These are phyloP conservation scores for Phylloporus arenicola DNA, from an alignment of 768 basidiomycete species.

Conservation along the genomic window DNA sequence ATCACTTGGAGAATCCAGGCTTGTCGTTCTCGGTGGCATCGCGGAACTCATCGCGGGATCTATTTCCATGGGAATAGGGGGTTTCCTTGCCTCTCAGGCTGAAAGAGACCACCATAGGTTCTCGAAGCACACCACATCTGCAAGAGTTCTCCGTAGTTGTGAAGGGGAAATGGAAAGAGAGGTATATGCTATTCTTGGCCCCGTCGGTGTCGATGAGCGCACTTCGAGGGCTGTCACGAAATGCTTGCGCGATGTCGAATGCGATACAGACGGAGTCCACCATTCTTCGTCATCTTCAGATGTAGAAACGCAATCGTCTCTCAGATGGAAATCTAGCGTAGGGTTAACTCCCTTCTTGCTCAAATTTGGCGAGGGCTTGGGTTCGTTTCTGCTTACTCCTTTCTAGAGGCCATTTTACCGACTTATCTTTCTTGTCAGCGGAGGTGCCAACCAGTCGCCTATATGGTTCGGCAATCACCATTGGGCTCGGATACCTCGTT, in stretches of 20 bases:
- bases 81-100: constrained; percentile 94
- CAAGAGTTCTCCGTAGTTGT: constrained; percentile 84
- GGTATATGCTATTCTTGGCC: constrained; percentile 80
- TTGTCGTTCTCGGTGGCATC: constrained; percentile 92
- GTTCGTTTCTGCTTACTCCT: constrained; percentile 37
- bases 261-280: constrained; percentile 27
- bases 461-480: constrained; percentile 90
- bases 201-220: constrained; percentile 83
- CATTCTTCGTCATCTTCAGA: constrained; percentile 30
- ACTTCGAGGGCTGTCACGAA: constrained; percentile 76
- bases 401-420: background rate
- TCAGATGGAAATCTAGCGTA: constrained; percentile 70
- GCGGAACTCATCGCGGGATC: constrained; percentile 97
- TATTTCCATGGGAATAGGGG: constrained; percentile 97
- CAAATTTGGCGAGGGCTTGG: constrained; percentile 92
- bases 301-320: constrained; percentile 46
- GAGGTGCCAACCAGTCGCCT: constrained; percentile 81
- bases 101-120: constrained; percentile 94
- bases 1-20: constrained; percentile 78
- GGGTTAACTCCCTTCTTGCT: constrained; percentile 92
- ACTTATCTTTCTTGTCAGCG: constrained; percentile 42
- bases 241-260: constrained; percentile 64
- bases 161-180: constrained; percentile 96
- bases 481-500: constrained; percentile 89
- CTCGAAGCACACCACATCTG: constrained; percentile 63